Conservation (phyloP, 148 eudicot species). For the Nepenthes gracilis region DNA sequence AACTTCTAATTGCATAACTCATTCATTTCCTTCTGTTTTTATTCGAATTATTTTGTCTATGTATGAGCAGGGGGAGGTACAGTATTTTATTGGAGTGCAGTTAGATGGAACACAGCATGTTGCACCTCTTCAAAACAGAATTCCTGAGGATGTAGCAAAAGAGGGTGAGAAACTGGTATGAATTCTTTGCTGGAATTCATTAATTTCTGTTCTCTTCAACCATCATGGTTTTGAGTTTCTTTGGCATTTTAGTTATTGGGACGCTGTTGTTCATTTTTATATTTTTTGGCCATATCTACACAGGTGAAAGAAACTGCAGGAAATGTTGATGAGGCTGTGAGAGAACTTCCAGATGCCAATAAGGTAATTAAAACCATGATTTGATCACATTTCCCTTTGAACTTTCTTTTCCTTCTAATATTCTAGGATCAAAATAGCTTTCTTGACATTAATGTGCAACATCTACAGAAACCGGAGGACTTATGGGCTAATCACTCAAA, state of each 20-base stretch:
- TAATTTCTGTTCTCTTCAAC: not conserved
- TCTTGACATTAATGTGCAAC: not conserved
- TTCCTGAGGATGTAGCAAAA: slow-evolving; percentile 56
- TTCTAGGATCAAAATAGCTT: too few species aligned
- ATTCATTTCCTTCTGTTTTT: too few species aligned
- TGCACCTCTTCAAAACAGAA: slow-evolving; percentile 83
- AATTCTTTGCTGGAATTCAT: not conserved
- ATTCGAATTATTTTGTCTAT: not conserved
- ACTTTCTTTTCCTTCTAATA: too few species aligned
- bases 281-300: slow-evolving; percentile 3
- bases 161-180: slow-evolving; percentile 66
- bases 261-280: not conserved
- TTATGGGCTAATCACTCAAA: slow-evolving; percentile 92
- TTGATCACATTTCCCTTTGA: not conserved
- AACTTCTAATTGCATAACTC: too few species aligned
- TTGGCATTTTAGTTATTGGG: not conserved
- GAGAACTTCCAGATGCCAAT: slow-evolving; percentile 99
- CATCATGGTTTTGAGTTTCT: not conserved
- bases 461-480: slow-evolving; percentile 85
- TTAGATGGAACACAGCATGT: slow-evolving; percentile 73
- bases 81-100: slow-evolving; percentile 56
- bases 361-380: slow-evolving; percentile 29
- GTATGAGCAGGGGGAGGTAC: slow-evolving; percentile 66
- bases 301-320: slow-evolving; percentile 93
- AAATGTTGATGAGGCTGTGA: slow-evolving; percentile 79